Conservation (phyloP, 208 protist species). For the Leishmania guyanensis region DNA sequence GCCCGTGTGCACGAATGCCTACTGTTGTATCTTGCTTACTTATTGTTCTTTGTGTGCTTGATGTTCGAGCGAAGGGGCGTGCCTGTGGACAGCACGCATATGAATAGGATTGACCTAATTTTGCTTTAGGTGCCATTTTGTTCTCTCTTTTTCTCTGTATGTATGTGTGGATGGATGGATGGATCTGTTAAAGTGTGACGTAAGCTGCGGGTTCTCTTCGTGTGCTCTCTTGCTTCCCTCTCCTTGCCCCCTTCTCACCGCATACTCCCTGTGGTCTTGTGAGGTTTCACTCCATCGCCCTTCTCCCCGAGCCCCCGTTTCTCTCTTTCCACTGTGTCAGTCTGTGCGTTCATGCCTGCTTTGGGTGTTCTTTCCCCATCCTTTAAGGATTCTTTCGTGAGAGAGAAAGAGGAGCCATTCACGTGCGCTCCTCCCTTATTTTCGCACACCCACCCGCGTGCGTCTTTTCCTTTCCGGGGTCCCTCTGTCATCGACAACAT, state of each 20-base stretch:
- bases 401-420: not conserved
- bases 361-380: not conserved
- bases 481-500: not conserved
- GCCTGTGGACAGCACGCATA: not conserved
- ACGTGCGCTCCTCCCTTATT: not conserved
- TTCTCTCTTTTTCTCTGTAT: conserved; percentile 19
- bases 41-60: not conserved
- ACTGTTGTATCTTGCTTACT: not conserved
- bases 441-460: not conserved
- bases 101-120: not conserved
- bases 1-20: not conserved
- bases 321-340: not conserved
- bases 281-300: not conserved
- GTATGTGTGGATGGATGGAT: not conserved
- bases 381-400: not conserved
- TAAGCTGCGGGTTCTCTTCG: not conserved
- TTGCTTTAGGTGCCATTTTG: conserved; percentile 12
- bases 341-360: not conserved
- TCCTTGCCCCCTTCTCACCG: conserved; percentile 1
- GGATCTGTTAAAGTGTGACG: conserved; percentile 1
- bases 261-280: conserved; percentile 2
- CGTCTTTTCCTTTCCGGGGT: not conserved
- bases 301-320: not conserved
- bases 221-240: not conserved
- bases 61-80: not conserved